phyloP scores from a whole-genome alignment of 768 basidiomycete genomes.

The Mycena venus region DNA sequence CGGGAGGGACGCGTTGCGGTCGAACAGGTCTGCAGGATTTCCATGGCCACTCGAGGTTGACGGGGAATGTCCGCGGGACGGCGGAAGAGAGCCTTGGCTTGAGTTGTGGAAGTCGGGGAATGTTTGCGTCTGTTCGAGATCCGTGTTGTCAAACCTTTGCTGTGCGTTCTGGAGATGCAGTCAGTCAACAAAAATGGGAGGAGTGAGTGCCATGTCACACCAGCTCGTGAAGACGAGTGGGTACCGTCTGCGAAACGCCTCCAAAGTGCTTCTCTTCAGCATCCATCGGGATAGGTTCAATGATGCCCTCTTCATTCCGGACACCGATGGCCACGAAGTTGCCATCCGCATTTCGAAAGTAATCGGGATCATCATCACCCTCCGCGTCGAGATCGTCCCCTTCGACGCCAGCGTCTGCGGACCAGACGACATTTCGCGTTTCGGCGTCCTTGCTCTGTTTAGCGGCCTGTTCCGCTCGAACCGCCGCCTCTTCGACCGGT shows the following conservation, averaged over 20 bases:
- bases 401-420: constrained; percentile 65
- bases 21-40: constrained; percentile 19
- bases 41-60: constrained; percentile 14
- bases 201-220: constrained; percentile 48
- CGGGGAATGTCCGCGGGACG: constrained; percentile 27
- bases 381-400: constrained; percentile 67
- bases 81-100: constrained; percentile 40
- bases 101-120: constrained; percentile 41
- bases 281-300: constrained; percentile 56
- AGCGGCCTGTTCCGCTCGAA: constrained; percentile 68
- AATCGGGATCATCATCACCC: constrained; percentile 70
- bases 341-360: constrained; percentile 51
- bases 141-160: constrained; percentile 35
- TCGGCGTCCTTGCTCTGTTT: constrained; percentile 74
- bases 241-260: constrained; percentile 65
- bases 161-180: constrained; percentile 24
- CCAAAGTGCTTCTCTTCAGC: constrained; percentile 62
- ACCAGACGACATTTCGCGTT: constrained; percentile 76
- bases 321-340: constrained; percentile 66
- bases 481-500: constrained; percentile 68
- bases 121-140: constrained; percentile 66
- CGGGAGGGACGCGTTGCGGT: constrained; percentile 25
- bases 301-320: constrained; percentile 66
- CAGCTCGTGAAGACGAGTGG: constrained; percentile 67
- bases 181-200: not conserved